Percentiles rank a stretch among this genome's conserved stretches.
These are phyloP conservation scores for Pythium sp. DNA, from an alignment of 352 stramenopile species.

Conservation along the genomic window DNA sequence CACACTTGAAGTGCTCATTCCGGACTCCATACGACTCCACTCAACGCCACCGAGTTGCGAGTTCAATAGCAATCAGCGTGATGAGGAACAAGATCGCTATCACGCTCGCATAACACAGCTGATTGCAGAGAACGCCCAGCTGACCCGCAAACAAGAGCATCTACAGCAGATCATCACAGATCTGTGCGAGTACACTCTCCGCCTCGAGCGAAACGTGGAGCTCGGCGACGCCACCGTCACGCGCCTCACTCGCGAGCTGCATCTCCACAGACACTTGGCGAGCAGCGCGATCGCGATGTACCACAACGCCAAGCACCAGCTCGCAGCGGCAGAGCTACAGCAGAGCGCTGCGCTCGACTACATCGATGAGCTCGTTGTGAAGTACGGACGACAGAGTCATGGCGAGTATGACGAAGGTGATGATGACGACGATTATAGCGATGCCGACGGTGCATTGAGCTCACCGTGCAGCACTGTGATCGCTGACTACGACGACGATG, in stretches of 20 bases:
- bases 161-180: not conserved
- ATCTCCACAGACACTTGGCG: slow-evolving; percentile 4
- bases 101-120: not conserved
- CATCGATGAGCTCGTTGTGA: slow-evolving; percentile 6
- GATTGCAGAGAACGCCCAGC: not conserved
- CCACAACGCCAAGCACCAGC: slow-evolving; percentile 8
- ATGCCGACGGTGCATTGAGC: not conserved
- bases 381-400: not conserved
- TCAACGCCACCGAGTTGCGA: not conserved
- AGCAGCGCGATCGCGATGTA: slow-evolving; percentile 3
- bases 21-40: not conserved
- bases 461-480: not conserved
- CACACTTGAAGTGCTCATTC: not conserved
- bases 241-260: not conserved
- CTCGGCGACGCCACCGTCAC: not conserved
- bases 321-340: not conserved
- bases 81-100: not conserved
- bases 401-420: not conserved
- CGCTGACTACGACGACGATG: not conserved
- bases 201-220: slow-evolving; percentile 3
- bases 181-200: not conserved
- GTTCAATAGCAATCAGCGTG: not conserved
- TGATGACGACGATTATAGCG: not conserved
- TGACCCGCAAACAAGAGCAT: slow-evolving; percentile 1
- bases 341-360: slow-evolving; percentile 8